Conservation (phyloP, 257 asterid species). For the Nicotiana obtusifolia region DNA sequence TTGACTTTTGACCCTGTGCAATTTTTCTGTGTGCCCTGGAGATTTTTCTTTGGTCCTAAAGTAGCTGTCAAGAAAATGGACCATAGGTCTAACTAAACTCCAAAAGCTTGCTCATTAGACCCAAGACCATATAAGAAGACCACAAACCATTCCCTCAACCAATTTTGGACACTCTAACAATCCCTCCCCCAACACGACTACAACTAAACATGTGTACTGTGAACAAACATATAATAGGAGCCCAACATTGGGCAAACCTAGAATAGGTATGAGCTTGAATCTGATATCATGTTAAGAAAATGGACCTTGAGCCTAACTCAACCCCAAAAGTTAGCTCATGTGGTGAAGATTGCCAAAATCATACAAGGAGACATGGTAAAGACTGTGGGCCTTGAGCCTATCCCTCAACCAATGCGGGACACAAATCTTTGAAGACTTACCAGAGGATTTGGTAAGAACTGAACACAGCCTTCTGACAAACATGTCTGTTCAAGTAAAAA, state of each 20-base stretch:
- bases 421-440: background rate
- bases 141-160: background rate
- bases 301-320: background rate
- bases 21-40: background rate
- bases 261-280: background rate
- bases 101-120: background rate
- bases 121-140: background rate
- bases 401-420: background rate
- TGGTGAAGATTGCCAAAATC: background rate
- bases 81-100: background rate
- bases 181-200: background rate
- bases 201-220: background rate
- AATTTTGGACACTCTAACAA: background rate
- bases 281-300: background rate
- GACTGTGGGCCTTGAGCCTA: background rate
- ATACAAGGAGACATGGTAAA: conserved; percentile 1
- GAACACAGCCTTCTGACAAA: background rate
- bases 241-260: background rate
- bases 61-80: background rate
- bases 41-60: background rate
- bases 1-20: background rate
- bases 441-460: background rate
- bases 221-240: background rate
- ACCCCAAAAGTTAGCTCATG: background rate
- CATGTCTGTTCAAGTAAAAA: background rate